These are phyloP conservation scores for Globisporangium barbulae DNA, from an alignment of 352 stramenopile species.

Conservation along the genomic window DNA sequence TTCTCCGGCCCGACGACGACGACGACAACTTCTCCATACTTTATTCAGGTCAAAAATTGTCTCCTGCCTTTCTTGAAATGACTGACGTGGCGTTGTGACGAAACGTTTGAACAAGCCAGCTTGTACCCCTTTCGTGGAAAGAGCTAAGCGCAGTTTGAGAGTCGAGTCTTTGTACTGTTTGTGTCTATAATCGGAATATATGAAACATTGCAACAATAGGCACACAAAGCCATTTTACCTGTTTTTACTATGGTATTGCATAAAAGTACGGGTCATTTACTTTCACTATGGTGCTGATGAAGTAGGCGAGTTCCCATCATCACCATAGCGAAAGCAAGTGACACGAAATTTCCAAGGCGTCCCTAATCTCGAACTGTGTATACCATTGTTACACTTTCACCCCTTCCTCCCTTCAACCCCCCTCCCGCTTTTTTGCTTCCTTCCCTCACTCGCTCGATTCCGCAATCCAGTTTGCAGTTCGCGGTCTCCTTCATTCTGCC, in stretches of 20 bases:
- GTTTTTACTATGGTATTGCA: no score
- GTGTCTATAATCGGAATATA: no score
- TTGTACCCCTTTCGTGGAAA: no score
- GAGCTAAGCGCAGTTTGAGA: not conserved
- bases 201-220: no score
- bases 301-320: no score
- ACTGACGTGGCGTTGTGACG: conserved; percentile 12
- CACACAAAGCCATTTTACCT: no score
- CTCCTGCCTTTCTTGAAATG: not conserved
- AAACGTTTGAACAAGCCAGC: not conserved
- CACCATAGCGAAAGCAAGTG: no score
- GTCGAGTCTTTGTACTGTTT: not conserved
- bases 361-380: not conserved
- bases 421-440: conserved; percentile 10
- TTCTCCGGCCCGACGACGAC: no score
- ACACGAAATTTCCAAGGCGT: not conserved
- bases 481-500: conserved; percentile 1
- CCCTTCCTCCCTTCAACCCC: not conserved
- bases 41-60: no score
- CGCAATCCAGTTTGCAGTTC: conserved; percentile 8
- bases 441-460: conserved; percentile 2
- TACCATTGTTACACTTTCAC: not conserved
- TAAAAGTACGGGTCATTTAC: no score
- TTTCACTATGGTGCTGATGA: no score
- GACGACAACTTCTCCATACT: no score